Conservation (phyloP, 768 basidiomycete genomes). For the Agaricus blazei region DNA sequence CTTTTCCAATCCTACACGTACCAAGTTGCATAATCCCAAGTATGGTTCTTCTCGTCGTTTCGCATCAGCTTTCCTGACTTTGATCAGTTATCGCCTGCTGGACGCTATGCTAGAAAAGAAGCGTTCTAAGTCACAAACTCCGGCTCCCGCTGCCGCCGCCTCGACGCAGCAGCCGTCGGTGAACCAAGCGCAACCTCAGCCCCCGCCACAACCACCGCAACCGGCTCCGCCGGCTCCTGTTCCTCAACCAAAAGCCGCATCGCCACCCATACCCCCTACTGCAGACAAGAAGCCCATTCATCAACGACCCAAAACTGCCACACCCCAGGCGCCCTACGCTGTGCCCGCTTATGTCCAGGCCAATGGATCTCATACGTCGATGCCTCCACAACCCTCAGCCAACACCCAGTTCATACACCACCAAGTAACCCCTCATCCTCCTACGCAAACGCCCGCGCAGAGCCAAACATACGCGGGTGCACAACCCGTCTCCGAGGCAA, state of each 20-base stretch:
- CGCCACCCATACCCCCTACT: conserved; percentile 15
- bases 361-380: conserved; percentile 30
- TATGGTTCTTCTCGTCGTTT: conserved; percentile 22
- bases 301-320: conserved; percentile 19
- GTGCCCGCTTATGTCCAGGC: conserved; percentile 21
- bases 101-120: conserved; percentile 31
- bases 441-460: conserved; percentile 33
- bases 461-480: conserved; percentile 29
- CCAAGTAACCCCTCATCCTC: conserved; percentile 20
- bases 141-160: conserved; percentile 24
- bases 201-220: conserved; percentile 19
- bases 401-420: conserved; percentile 29
- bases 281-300: conserved; percentile 21
- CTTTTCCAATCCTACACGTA: conserved; percentile 66
- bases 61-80: background rate
- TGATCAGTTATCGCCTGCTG: conserved; percentile 50
- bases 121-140: conserved; percentile 19
- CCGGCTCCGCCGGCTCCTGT: conserved; percentile 19
- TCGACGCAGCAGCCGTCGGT: conserved; percentile 22
- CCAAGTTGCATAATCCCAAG: conserved; percentile 46
- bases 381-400: conserved; percentile 21
- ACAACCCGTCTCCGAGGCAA: conserved; percentile 26
- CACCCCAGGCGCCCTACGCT: conserved; percentile 22
- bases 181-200: conserved; percentile 14
- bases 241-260: conserved; percentile 24